A percentile compares a stretch with the other conserved stretches of the same genome.
Evolutionary conservation across 2,329 filamentous ascomycete species (phyloP).

Genomic region (Helicocarpus griseus): DNA sequence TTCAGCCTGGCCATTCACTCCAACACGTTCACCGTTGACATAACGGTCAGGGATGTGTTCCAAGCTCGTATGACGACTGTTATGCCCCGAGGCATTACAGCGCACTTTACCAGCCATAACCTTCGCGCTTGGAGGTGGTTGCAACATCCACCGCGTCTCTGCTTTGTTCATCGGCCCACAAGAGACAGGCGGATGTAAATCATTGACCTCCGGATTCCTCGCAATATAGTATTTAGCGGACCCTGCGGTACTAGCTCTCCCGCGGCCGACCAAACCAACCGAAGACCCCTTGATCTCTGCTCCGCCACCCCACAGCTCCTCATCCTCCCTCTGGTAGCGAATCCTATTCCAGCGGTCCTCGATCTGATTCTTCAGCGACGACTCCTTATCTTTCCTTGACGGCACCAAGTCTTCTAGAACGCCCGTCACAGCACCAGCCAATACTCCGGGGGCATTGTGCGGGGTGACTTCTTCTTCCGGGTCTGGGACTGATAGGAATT

Average conservation of each 20-base stretch:
- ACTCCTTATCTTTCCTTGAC: constrained; percentile 38
- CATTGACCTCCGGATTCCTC: constrained; percentile 66
- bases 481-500: not conserved
- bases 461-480: too few species aligned
- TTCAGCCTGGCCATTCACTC: not conserved
- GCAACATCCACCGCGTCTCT: constrained; percentile 82
- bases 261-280: constrained; percentile 38
- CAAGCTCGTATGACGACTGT: constrained; percentile 10
- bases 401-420: constrained; percentile 5
- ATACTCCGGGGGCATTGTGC: constrained; percentile 6
- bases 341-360: constrained; percentile 64
- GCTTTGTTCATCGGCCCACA: constrained; percentile 59
- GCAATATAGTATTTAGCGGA: constrained; percentile 51
- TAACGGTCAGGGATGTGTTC: not conserved
- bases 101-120: constrained; percentile 78
- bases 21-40: constrained; percentile 1
- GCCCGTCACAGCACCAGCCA: not conserved
- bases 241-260: constrained; percentile 25
- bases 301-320: constrained; percentile 63
- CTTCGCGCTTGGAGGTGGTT: constrained; percentile 79
- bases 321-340: constrained; percentile 78
- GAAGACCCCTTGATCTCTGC: constrained; percentile 46
- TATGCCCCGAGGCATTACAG: constrained; percentile 16
- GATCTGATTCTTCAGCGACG: constrained; percentile 23
- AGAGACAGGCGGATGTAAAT: constrained; percentile 76